phyloP scores from a whole-genome alignment of 2,329 filamentous ascomycete genomes.

The Neobulgaria alba region DNA sequence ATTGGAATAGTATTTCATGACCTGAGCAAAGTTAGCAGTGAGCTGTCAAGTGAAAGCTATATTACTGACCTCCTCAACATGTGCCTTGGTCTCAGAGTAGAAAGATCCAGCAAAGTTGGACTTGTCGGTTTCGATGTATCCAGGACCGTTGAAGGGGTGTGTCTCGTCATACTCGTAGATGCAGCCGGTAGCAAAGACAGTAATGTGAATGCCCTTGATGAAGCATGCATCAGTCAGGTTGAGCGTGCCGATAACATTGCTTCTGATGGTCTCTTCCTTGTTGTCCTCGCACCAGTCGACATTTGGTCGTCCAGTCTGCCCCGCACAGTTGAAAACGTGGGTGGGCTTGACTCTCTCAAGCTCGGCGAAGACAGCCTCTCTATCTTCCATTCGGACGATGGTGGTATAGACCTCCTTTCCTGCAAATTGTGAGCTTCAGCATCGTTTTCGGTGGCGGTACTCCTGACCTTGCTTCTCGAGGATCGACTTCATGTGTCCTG shows the following conservation, averaged over 20 bases:
- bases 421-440: conserved; percentile 9
- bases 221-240: conserved; percentile 56
- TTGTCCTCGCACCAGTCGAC: conserved; percentile 67
- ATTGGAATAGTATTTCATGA: conserved; percentile 54
- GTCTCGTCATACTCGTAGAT: conserved; percentile 56
- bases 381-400: conserved; percentile 56
- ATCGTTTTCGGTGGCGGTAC: background rate
- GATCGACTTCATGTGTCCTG: conserved; percentile 49
- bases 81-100: conserved; percentile 59
- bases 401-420: conserved; percentile 52
- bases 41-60: background rate
- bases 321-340: conserved; percentile 58
- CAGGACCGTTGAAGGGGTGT: conserved; percentile 51
- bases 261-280: conserved; percentile 57
- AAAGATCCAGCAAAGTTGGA: conserved; percentile 61
- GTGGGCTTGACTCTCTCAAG: conserved; percentile 53
- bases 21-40: conserved; percentile 30
- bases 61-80: conserved; percentile 50
- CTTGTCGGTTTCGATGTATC: conserved; percentile 52
- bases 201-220: conserved; percentile 50
- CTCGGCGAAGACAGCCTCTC: conserved; percentile 46
- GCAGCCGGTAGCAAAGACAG: conserved; percentile 59
- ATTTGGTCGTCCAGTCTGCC: conserved; percentile 58
- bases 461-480: conserved; percentile 41
- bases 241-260: conserved; percentile 57